Conservation (phyloP, 2,329 filamentous ascomycete genomes). For the Calonectria leucothoes region DNA sequence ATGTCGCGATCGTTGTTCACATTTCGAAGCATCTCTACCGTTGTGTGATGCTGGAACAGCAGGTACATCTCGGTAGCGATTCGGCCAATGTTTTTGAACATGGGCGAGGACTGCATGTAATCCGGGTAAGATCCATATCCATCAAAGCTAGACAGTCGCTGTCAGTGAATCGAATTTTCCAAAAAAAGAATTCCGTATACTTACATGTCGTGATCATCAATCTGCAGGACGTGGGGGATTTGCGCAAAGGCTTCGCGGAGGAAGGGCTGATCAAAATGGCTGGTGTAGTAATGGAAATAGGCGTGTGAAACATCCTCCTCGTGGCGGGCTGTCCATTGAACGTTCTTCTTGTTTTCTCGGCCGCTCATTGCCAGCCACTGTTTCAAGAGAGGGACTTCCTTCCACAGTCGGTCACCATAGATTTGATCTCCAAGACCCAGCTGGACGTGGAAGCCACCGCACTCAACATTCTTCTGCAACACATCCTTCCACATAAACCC, state of each 20-base stretch:
- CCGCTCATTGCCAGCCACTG: constrained; percentile 96
- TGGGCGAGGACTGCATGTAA: constrained; percentile 97
- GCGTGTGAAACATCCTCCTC: constrained; percentile 96
- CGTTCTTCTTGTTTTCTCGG: constrained; percentile 91
- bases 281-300: constrained; percentile 99
- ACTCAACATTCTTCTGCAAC: constrained; percentile 95
- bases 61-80: constrained; percentile 98
- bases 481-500: constrained; percentile 99
- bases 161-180: constrained; percentile 25
- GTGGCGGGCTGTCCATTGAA: constrained; percentile 91
- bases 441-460: constrained; percentile 94
- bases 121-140: constrained; percentile 97
- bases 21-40: constrained; percentile 90
- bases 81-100: constrained; percentile 98
- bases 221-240: constrained; percentile 91
- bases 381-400: constrained; percentile 90
- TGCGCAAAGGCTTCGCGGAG: constrained; percentile 96
- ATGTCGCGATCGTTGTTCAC: constrained; percentile 89
- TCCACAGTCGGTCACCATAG: constrained; percentile 95
- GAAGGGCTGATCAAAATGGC: constrained; percentile 97
- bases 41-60: constrained; percentile 98
- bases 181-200: constrained; percentile 49
- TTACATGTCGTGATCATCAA: constrained; percentile 98
- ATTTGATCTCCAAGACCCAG: constrained; percentile 94
- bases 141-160: constrained; percentile 79